Evolutionary conservation across 192 early-diverging fungal species (phyloP).

Genomic region (Backusella morwellensis): DNA sequence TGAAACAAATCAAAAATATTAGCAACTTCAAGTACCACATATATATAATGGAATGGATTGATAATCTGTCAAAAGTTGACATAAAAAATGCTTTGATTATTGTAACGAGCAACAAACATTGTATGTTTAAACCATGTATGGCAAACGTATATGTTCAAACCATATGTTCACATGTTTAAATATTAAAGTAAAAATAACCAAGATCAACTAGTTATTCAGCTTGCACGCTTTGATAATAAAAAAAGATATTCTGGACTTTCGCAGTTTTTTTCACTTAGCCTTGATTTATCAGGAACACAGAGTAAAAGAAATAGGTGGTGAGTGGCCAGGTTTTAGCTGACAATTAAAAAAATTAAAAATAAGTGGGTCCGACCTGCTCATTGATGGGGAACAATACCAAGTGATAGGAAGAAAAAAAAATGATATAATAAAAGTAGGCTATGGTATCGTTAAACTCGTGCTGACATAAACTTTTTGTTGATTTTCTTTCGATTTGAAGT

Average conservation of each 20-base stretch:
- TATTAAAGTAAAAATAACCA: neutral
- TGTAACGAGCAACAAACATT: neutral
- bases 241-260: neutral
- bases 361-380: neutral
- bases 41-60: neutral
- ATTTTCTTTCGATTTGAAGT: neutral
- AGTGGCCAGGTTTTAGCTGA: slow-evolving; percentile 1
- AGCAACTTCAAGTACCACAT: neutral
- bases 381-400: neutral
- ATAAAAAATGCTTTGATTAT: neutral
- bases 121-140: neutral
- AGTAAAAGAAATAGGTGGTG: neutral
- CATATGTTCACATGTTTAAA: neutral
- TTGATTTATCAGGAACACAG: slow-evolving; percentile 1
- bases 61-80: neutral
- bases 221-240: neutral
- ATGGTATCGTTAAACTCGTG: neutral
- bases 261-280: neutral
- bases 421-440: neutral
- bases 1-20: neutral
- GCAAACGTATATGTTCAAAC: neutral
- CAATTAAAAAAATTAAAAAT: neutral
- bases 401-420: neutral
- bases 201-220: neutral
- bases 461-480: neutral